Conservation (phyloP, 2,329 filamentous ascomycete species). For the Microcera coccophila region DNA sequence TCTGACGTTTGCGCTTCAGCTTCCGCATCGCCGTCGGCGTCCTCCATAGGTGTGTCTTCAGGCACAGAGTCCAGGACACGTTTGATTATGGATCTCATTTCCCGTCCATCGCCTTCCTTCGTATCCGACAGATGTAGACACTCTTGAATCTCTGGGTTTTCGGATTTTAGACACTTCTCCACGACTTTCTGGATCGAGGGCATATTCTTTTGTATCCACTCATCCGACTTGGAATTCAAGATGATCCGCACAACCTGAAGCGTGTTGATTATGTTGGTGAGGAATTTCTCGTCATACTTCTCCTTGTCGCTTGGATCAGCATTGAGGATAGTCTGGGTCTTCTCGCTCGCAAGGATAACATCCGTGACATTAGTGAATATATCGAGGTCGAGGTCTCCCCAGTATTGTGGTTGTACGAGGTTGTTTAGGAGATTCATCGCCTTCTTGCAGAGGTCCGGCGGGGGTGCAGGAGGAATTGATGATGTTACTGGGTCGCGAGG, state of each 20-base stretch:
- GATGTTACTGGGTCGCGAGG: conserved; percentile 50
- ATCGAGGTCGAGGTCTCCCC: conserved; percentile 89
- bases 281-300: conserved; percentile 76
- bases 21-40: conserved; percentile 79
- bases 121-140: conserved; percentile 75
- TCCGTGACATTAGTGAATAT: conserved; percentile 88
- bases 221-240: conserved; percentile 79
- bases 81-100: conserved; percentile 71
- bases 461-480: conserved; percentile 43
- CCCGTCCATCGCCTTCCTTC: conserved; percentile 60
- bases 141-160: conserved; percentile 90
- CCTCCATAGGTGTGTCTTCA: conserved; percentile 66
- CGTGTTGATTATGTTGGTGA: conserved; percentile 87
- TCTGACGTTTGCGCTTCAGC: conserved; percentile 79
- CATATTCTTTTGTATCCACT: conserved; percentile 83
- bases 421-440: conserved; percentile 78
- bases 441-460: conserved; percentile 79
- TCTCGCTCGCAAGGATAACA: conserved; percentile 77
- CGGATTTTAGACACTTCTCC: conserved; percentile 82
- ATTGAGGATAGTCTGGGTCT: conserved; percentile 58
- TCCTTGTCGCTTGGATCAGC: conserved; percentile 61
- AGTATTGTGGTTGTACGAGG: conserved; percentile 80
- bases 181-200: conserved; percentile 78
- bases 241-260: conserved; percentile 89
- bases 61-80: conserved; percentile 87